Percentiles rank a stretch among this genome's conserved stretches.
Conservation (phyloP, 202 grass and related monocot species). For the Carex sylvatica region DNA sequence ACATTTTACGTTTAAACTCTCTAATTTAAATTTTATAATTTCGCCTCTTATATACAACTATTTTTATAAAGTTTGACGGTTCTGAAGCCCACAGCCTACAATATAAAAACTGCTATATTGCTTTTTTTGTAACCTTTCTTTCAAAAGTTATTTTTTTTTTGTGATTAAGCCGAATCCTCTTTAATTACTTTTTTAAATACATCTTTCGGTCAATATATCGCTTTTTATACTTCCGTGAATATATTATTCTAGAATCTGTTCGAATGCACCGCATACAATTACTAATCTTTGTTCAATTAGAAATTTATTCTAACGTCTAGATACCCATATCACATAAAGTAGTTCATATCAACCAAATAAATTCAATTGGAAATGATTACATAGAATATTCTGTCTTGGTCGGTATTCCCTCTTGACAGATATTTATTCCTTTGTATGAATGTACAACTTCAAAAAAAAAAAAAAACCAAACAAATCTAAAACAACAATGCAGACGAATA, state of each 20-base stretch:
- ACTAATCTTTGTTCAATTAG: neutral
- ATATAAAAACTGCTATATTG: neutral
- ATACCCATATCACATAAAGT: neutral
- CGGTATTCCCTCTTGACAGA: neutral
- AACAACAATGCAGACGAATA: no score
- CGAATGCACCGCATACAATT: neutral
- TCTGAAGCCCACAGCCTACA: no score
- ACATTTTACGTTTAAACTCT: no score
- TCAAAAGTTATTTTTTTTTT: neutral
- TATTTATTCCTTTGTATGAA: neutral
- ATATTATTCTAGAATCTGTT: neutral
- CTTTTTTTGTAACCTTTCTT: neutral
- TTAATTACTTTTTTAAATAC: neutral
- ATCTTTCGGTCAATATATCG: neutral
- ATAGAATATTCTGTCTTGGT: neutral
- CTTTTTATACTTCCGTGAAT: conserved; percentile 6
- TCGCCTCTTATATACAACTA: neutral
- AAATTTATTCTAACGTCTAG: neutral
- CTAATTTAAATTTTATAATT: neutral
- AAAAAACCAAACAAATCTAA: neutral
- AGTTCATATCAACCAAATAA: neutral
- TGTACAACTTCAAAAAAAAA: neutral
- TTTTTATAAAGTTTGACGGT: no score
- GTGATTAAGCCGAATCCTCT: neutral
- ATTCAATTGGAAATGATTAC: neutral